Base-by-base conservation (phyloP, 257 asterid genomes). In the Lithospermum erythrorhizon region DNA sequence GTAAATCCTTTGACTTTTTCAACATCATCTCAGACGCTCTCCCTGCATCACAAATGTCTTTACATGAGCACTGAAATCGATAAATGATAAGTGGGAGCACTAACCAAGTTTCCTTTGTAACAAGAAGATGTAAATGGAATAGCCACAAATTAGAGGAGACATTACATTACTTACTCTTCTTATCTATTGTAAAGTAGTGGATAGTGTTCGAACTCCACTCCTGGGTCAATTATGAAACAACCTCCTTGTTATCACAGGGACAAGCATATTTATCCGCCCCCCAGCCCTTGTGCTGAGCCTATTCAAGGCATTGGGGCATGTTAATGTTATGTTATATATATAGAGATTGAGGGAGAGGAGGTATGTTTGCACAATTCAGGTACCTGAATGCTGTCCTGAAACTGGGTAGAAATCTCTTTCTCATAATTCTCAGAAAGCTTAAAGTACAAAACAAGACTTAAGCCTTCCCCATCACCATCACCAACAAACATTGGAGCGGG, bases 391-490 rank as follows among this genome's bases (percentile, higher is more conserved):
- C 71, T 74, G 55, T 89, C 96, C 71, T 83, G 95, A 71, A 83
- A 80, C 66, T 84, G 94, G 27, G 82, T 63, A 9, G 97, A 85
- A 62, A 80, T 73, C 64, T 84, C 94, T 68, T 74, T 73, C 58
- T 84, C 83, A 27, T 64, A 80, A 64, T 66, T 81, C 62, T 93
- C 99, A 4, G 89, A 81, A 66, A 93, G 83, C 73, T 83, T 93
- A 70, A 86, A 93, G 66, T 84, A 89, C 70, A 93, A 70, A 18
- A 89, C 97, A 35, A 89, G 87, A 75, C 94, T 84, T 73, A 89
- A 74, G 69, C 95, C 95, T 77, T 93, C 95, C 20, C 99, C 97
- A 18, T 89, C 95, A 16, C 81, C 70, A 64, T 89, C 99, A 17
- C 97, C 94, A 68, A 83, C 83, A 75, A 93, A 93, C 72, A 93